Base-by-base conservation (phyloP, 192 early-diverging fungal genomes). In the Linnemannia exigua region DNA sequence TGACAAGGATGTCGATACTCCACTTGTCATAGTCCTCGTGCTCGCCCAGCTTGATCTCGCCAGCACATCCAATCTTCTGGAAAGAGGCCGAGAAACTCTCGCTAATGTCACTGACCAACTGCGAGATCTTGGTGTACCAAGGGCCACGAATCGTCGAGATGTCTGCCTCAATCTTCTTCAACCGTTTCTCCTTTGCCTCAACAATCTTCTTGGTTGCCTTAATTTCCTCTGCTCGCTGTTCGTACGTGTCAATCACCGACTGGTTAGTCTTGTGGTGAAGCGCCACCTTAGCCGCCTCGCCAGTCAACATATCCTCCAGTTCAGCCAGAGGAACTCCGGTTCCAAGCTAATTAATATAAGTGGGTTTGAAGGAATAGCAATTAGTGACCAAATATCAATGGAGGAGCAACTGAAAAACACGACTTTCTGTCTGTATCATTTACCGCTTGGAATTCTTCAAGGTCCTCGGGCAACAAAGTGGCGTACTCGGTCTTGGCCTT, bases 1-100 rank as follows among this genome's bases (percentile, higher is more conserved):
- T 96, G 70, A 99, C 98, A 9, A 93, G 88, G 74, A 99, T 99
- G 74, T 99, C 96, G 67, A 99, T 94, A 17, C 97, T 96, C 97
- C 98, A 99, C 81, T 94, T 91, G 72, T 93, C 94, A 87, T 93
- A 99, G 79, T 97, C 96, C 51, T 96, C 96, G 72, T 93, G 91
- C 72, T 90, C 89, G 63, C 89, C 88, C 5, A 95, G 72, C 44
- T 85, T 84, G 5, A 97, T 93, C 81, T 96, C 94, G 22, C 95
- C 96, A 28, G 92, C 93, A 82, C 95, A 96, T 22, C 93, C 94
- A 86, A 97, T 96, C 25, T 88, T 87, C 41, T 94, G 90, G 81
- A 99, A 96, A 52, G 95, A 93, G 4, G 81, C 81, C 4, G 92
- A 89, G 77, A 98, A 98, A 25, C 90, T 89, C 38, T 77, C 77